Percentiles rank a stretch among this genome's conserved stretches.
Conservation (phyloP, 1,284 basidiomycete genomes). For the Irpex rosettiformis region DNA sequence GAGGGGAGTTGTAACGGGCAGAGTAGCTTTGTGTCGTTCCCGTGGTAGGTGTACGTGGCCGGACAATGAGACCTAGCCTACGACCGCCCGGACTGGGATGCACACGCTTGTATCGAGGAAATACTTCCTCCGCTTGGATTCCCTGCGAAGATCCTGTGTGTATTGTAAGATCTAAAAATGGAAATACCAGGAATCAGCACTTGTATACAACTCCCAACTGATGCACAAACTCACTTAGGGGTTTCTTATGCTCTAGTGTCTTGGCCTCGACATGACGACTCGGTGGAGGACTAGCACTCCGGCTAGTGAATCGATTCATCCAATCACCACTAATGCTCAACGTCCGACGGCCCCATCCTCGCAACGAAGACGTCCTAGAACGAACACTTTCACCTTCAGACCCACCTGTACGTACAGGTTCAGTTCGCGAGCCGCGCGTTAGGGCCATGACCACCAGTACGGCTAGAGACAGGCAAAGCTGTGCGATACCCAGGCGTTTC, state of each 20-base stretch:
- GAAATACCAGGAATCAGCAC: not conserved
- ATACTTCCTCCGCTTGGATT: constrained; percentile 15
- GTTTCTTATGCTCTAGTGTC: not conserved
- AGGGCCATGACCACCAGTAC: constrained; percentile 82
- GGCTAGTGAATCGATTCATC: constrained; percentile 40
- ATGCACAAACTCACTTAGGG: not conserved
- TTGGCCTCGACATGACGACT: not conserved
- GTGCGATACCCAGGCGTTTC: constrained; percentile 80
- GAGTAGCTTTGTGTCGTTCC: constrained; percentile 19
- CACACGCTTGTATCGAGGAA: constrained; percentile 15
- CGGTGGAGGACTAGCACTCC: constrained; percentile 28
- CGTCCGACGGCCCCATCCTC: constrained; percentile 52
- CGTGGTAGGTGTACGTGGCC: constrained; percentile 27
- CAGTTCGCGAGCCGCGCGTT: constrained; percentile 71
- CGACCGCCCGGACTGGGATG: constrained; percentile 16
- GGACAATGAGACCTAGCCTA: constrained; percentile 10
- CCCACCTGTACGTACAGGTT: constrained; percentile 27
- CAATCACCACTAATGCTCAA: constrained; percentile 55
- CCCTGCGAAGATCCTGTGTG: constrained; percentile 21
- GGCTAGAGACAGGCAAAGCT: constrained; percentile 73
- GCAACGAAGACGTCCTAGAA: constrained; percentile 31
- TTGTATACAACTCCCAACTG: not conserved
- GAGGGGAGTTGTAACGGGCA: constrained; percentile 19
- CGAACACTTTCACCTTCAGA: constrained; percentile 10
- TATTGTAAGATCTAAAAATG: constrained; percentile 10